Conservation (phyloP, 208 protist species). For the Trypanosoma cruzi region DNA sequence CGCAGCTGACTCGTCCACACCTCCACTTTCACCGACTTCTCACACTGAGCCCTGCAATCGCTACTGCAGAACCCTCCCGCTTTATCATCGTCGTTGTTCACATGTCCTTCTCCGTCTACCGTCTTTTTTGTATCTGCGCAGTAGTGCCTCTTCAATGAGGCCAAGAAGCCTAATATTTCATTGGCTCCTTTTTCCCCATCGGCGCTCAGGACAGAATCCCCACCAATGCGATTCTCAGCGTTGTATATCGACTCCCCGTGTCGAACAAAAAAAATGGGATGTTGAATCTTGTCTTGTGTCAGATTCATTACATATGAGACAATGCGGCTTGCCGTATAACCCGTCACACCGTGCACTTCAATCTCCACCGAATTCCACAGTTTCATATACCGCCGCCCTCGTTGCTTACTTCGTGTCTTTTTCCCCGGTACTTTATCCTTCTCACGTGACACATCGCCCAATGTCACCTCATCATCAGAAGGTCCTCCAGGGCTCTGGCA, state of each 20-base stretch:
- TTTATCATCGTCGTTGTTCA: neutral
- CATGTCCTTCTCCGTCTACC: too few relatives aligned
- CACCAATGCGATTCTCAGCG: constrained; percentile 86
- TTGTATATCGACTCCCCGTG: constrained; percentile 88
- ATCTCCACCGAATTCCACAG: constrained; percentile 55
- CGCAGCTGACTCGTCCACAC: constrained; percentile 89
- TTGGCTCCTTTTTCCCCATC: constrained; percentile 70
- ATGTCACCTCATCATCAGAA: neutral
- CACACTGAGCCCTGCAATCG: neutral
- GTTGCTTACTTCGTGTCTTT: neutral
- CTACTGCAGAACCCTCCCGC: neutral
- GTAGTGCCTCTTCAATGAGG: constrained; percentile 63
- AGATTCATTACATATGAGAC: constrained; percentile 89
- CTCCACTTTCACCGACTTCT: constrained; percentile 34
- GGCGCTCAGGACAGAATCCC: constrained; percentile 72
- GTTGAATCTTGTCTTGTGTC: constrained; percentile 79
- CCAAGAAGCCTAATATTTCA: constrained; percentile 73
- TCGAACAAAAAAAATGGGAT: constrained; percentile 91
- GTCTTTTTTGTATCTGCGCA: constrained; percentile 4
- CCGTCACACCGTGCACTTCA: constrained; percentile 71
- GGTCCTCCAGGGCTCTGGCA: neutral
- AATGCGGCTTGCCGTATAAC: constrained; percentile 77
- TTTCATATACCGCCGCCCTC: constrained; percentile 51
- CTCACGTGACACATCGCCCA: neutral
- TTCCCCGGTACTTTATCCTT: neutral